Base-by-base conservation (phyloP, 768 basidiomycete species). In the Chiua virens region DNA sequence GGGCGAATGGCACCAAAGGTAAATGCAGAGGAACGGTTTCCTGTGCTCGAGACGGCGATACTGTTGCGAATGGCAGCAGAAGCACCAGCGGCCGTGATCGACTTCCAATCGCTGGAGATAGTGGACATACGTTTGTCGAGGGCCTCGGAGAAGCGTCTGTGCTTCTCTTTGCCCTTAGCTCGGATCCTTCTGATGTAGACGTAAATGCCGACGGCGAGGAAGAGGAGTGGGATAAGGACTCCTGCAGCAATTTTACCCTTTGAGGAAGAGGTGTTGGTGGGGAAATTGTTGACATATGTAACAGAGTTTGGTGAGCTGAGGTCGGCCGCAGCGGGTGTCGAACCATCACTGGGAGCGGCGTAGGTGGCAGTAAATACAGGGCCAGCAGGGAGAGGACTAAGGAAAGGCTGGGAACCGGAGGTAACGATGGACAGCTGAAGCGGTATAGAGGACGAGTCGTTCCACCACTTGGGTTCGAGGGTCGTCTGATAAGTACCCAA, bases 61-160 rank as follows among this genome's bases (percentile, higher is more conserved):
- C 81, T 83, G 57, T 76, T 78, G 52, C 89, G 80, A 56, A 92
- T 85, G 11, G 87, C 90, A 30, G 83, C 87, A 20, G 75, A 73
- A 1, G 89, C 90, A 42, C 87, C 89, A 5, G 80, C 83, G 6
- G 75, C 72, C 8, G 85, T 80, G 58, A 90, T 82, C 39, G 78
- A 76, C 65, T 85, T 86, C 89, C 89, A 92, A 61, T 90, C 86
- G 18, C 77, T 71, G 7, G 83, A 85, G 57, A 91, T 88, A 43
- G 85, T 87, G 3, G 83, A 86, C 89, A 92, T 91, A 66, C 89
- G 86, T 67, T 82, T 83, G 72, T 92, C 89, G 66, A 92, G 67
- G 10, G 74, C 79, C 64, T 83, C 77, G 36, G 78, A 82, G 75
- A 81, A 92, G 20, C 75, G 75, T 65, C 72, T 77, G 61, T 79